Evolutionary conservation across 2,329 filamentous ascomycete species (phyloP), one percentile per base, ranked within the genome.

Genomic region (Ophiostoma montium): DNA sequence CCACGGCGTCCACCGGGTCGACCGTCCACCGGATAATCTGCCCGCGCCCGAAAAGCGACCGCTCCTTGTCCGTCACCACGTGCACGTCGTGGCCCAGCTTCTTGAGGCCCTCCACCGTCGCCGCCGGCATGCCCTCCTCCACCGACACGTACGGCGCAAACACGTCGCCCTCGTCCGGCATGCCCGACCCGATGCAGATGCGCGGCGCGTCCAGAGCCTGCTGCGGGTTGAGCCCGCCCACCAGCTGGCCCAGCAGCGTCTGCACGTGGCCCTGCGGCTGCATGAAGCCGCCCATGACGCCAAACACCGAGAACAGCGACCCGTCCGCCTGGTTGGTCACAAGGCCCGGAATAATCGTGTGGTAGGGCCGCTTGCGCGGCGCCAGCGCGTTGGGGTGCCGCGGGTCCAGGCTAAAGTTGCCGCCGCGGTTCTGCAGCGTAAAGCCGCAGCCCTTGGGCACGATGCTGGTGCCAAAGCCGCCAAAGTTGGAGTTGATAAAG

Each of bases 201-300:
- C 92, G 74, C 15, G 92, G 90, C 3, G 90, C 84, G 61, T 98
- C 92, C 0, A 96, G 74, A 3, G 90, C 88, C 52, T 86, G 80
- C 65, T 98, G 92, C 0, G 89, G 88, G 54, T 82, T 83, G 48
- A 87, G 71, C 2, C 80, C 79, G 57, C 89, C 94, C 0, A 88
- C 78, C 0, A 94, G 66, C 75, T 94, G 89, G 56, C 94, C 94
- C 2, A 96, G 71, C 10, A 98, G 67, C 0, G 95, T 88, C 65
- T 96, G 92, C 0, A 96, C 82, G 53, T 96, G 92, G 19, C 90
- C 92, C 65, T 96, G 92, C 0, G 92, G 92, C 67, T 98, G 92
- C 85, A 96, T 96, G 66, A 94, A 96, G 2, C 88, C 90, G 47
- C 92, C 92, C 92, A 96, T 96, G 52, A 96, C 90, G 48, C 92